phyloP scores from a whole-genome alignment of 148 eudicot species.

The Silene latifolia region DNA sequence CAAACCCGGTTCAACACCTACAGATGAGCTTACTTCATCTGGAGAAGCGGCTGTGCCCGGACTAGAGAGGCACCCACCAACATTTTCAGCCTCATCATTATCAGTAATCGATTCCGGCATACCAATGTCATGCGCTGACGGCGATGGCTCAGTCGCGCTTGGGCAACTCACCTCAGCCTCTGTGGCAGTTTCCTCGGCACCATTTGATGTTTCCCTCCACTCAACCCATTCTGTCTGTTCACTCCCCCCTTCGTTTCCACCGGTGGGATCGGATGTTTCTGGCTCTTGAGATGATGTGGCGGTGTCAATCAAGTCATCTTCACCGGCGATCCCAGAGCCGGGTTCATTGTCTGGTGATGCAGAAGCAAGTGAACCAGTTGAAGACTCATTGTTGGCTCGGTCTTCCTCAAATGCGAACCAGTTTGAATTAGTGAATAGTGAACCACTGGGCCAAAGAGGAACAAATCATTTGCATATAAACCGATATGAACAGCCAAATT shows the following conservation, averaged over 20 bases:
- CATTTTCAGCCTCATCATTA: too few species aligned
- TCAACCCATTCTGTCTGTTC: slow-evolving; percentile 75
- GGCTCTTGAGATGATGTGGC: slow-evolving; percentile 30
- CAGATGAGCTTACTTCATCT: too few species aligned
- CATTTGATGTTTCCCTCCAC: slow-evolving; percentile 66
- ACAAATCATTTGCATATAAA: not conserved
- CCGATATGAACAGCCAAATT: too few species aligned
- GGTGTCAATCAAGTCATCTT: slow-evolving; percentile 28
- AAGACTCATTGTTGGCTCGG: slow-evolving; percentile 34
- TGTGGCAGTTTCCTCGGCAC: too few species aligned
- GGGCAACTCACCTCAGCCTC: too few species aligned
- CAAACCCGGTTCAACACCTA: too few species aligned
- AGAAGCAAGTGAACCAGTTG: slow-evolving; percentile 42
- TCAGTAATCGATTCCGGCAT: too few species aligned
- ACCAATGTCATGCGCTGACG: too few species aligned
- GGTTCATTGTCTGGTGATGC: slow-evolving; percentile 42
- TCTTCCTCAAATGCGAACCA: slow-evolving; percentile 91
- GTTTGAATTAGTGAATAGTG: slow-evolving; percentile 77
- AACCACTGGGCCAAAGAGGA: slow-evolving; percentile 41
- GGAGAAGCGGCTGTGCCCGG: too few species aligned
- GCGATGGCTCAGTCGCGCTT: too few species aligned
- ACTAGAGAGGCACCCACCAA: too few species aligned
- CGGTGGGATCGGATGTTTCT: slow-evolving; percentile 14
- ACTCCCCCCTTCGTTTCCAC: slow-evolving; percentile 19
- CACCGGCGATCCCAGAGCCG: slow-evolving; percentile 20